These are phyloP conservation scores for Cucurbita moschata DNA, from an alignment of 306 rosid genomes.

Conservation along the genomic window DNA sequence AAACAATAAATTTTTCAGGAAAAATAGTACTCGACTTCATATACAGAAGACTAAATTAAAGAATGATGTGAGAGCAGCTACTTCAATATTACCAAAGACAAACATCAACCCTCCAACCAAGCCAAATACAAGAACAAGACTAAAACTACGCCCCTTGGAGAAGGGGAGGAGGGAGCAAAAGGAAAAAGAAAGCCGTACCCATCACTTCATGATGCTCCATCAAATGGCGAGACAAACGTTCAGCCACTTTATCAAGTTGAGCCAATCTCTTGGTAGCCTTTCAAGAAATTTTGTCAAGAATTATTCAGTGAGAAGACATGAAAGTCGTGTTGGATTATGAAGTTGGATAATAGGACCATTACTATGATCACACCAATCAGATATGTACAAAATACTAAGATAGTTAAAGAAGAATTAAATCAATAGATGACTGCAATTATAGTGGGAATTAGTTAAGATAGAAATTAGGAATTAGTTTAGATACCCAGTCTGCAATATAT, in stretches of 20 bases:
- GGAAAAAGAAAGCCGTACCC: constrained; percentile 39
- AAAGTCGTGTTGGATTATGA: not conserved
- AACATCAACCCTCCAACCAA: not conserved
- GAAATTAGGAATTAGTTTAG: not conserved
- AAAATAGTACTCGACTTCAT: not conserved
- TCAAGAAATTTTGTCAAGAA: not conserved
- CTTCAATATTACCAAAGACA: not conserved
- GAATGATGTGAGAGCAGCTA: not conserved
- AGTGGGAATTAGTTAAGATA: not conserved
- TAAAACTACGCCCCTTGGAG: not conserved
- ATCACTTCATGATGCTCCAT: constrained; percentile 99
- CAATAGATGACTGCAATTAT: not conserved
- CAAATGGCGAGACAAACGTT: constrained; percentile 68
- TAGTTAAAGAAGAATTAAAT: not conserved
- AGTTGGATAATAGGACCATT: not conserved
- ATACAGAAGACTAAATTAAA: not conserved
- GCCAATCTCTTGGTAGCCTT: constrained; percentile 84
- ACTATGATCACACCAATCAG: not conserved
- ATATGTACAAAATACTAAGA: not conserved
- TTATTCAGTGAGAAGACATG: not conserved
- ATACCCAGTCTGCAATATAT: not conserved
- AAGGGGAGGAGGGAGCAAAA: not conserved
- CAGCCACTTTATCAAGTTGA: constrained; percentile 89
- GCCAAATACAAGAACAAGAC: not conserved
- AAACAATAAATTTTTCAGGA: not conserved